Percentiles rank a stretch among this genome's conserved stretches.
These are phyloP conservation scores for Neotropicomus parvogracilis DNA, from an alignment of 1,284 basidiomycete genomes.

Conservation along the genomic window DNA sequence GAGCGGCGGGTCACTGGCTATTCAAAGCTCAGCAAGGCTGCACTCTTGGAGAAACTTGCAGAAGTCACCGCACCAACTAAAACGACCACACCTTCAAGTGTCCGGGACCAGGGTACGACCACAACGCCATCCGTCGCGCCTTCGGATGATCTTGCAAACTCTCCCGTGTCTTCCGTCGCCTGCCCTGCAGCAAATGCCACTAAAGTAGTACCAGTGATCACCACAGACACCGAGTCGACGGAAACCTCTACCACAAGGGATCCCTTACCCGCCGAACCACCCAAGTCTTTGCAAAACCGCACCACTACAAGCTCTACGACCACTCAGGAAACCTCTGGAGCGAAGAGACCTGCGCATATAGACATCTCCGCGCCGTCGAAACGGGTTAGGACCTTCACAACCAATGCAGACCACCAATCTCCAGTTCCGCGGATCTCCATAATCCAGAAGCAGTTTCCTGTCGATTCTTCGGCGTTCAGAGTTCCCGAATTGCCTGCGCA, in stretches of 20 bases:
- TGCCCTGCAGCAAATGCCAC: background rate
- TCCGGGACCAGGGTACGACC: background rate
- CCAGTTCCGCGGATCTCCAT: background rate
- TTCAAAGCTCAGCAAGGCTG: slow-evolving; percentile 61
- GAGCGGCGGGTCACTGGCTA: slow-evolving; percentile 57
- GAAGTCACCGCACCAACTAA: background rate
- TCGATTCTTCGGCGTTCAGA: slow-evolving; percentile 5
- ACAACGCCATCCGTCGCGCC: background rate
- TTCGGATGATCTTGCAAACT: background rate
- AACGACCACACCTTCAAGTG: slow-evolving; percentile 7
- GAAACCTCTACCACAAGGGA: background rate
- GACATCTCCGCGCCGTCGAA: slow-evolving; percentile 18
- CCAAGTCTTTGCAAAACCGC: background rate
- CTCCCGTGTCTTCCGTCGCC: background rate
- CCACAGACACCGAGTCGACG: background rate
- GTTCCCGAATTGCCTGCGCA: slow-evolving; percentile 8
- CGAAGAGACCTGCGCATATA: slow-evolving; percentile 27
- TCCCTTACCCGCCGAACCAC: background rate
- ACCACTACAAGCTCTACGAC: background rate
- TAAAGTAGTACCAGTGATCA: background rate
- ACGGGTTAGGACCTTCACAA: slow-evolving; percentile 8
- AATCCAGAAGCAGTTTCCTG: background rate
- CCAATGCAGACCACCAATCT: background rate
- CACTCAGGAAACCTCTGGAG: background rate
- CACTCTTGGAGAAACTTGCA: slow-evolving; percentile 50